Conservation (phyloP, 2,329 filamentous ascomycete genomes). For the Ramichloridium luteum region DNA sequence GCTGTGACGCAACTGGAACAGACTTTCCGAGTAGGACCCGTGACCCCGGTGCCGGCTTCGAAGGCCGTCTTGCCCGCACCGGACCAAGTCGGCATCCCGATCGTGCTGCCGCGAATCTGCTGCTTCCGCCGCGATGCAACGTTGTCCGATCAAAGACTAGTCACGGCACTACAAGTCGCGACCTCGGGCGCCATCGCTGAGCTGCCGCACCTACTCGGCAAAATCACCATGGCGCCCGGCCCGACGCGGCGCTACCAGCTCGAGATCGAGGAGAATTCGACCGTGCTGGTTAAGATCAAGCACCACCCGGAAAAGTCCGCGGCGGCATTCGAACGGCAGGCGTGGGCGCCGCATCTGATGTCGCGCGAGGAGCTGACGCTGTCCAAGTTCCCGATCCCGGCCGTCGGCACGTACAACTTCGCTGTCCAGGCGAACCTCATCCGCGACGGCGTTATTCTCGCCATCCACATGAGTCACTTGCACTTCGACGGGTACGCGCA, state of each 20-base stretch:
- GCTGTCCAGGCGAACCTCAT: conserved; percentile 10
- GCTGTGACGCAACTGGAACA: background rate
- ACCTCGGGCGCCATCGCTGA: background rate
- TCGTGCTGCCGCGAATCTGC: background rate
- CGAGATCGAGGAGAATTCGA: background rate
- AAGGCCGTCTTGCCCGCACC: background rate
- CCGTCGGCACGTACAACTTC: conserved; percentile 10
- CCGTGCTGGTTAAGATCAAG: background rate
- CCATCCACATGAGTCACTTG: conserved; percentile 10
- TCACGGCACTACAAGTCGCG: background rate
- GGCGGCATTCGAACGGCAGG: background rate
- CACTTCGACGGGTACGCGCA: conserved; percentile 8
- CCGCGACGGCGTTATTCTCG: conserved; percentile 7
- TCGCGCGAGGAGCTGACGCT: conserved; percentile 4
- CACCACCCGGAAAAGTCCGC: background rate
- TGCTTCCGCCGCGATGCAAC: background rate
- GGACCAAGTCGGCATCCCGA: background rate
- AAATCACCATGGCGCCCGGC: background rate
- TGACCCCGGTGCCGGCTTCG: background rate
- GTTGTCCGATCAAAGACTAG: background rate
- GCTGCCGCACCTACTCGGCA: background rate
- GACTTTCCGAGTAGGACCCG: background rate
- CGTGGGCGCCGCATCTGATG: background rate
- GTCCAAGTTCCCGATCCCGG: conserved; percentile 6
- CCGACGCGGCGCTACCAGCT: background rate